Base-by-base conservation (phyloP, 1,139 yeast genomes). In the Kodamaea fungicola region DNA sequence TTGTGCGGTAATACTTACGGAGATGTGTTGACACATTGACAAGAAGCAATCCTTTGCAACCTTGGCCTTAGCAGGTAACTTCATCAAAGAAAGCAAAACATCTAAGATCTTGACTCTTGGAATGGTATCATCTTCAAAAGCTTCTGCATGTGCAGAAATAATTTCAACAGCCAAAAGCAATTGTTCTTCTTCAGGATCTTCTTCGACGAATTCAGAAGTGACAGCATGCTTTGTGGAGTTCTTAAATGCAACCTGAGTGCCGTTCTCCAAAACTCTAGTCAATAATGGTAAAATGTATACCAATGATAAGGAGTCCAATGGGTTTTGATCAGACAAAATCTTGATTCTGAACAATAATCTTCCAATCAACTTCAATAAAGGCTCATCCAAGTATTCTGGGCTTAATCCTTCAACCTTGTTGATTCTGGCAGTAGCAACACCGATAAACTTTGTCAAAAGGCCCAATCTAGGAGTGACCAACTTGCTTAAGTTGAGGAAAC, bases 141-240 rank as follows among this genome's bases (percentile, higher is more conserved):
- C 76, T 47, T 83, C 95, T 10, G 90, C 78, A 54, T 90, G 96
- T 8, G 78, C 71, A 0, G 87, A 70, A 30, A 92, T 67, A 35
- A 89, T 80, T 51, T 89, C 95, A 46, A 90, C 62, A 0, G 92
- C 86, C 41, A 92, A 65, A 40, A 86, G 62, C 33, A 88, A 64
- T 49, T 87, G 95, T 57, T 90, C 97, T 57, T 90, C 97, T 51
- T 84, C 86, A 22, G 84, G 85, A 43, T 86, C 95, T 54, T 85
- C 94, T 43, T 83, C 83, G 26, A 70, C 78, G 64, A 76, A 85
- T 55, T 76, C 96, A 30, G 78, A 74, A 41, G 70, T 76, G 26
- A 66, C 74, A 2, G 59, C 68, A 38, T 54, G 57, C 34, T 79
- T 80, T 33, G 66, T 68, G 1, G 79, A 65, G 48, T 73, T 76